Evolutionary conservation across 2,329 filamentous ascomycete genomes (phyloP).

Genomic region (Aspergillus novofumigatus): DNA sequence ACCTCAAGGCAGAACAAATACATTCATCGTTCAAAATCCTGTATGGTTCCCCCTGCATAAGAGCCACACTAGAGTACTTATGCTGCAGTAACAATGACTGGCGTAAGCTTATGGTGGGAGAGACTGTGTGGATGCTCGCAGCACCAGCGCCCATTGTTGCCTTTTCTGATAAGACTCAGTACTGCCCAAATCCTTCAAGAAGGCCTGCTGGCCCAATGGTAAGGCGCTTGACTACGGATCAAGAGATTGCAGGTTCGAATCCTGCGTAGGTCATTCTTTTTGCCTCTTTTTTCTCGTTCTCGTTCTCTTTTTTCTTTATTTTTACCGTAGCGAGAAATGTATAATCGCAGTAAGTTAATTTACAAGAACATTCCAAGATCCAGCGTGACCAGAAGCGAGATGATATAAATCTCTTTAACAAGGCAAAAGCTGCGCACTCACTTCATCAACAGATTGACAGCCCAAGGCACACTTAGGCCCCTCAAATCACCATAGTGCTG

Average conservation of each 20-base stretch:
- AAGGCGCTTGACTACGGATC: slow-evolving; percentile 52
- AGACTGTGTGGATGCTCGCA: too few species aligned
- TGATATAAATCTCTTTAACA: neutral
- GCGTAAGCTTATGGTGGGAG: too few species aligned
- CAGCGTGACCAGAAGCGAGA: neutral
- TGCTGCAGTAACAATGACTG: too few species aligned
- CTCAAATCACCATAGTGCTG: slow-evolving; percentile 65
- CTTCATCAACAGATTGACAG: slow-evolving; percentile 58
- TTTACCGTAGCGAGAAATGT: too few species aligned
- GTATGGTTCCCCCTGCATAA: too few species aligned
- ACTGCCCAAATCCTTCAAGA: neutral
- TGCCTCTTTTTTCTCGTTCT: neutral
- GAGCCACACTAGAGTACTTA: too few species aligned
- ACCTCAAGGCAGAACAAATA: too few species aligned
- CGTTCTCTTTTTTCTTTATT: too few species aligned
- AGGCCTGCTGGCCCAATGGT: slow-evolving; percentile 40
- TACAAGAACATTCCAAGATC: neutral
- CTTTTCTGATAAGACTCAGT: too few species aligned
- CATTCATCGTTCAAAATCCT: too few species aligned
- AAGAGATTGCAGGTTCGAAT: slow-evolving; percentile 49
- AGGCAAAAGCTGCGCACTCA: slow-evolving; percentile 15
- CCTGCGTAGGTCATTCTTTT: slow-evolving; percentile 32
- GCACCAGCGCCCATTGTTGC: too few species aligned
- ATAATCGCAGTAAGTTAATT: neutral
- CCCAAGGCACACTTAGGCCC: slow-evolving; percentile 61